phyloP scores from a whole-genome alignment of 2,329 filamentous ascomycete species.

The Penicillium crustosum region DNA sequence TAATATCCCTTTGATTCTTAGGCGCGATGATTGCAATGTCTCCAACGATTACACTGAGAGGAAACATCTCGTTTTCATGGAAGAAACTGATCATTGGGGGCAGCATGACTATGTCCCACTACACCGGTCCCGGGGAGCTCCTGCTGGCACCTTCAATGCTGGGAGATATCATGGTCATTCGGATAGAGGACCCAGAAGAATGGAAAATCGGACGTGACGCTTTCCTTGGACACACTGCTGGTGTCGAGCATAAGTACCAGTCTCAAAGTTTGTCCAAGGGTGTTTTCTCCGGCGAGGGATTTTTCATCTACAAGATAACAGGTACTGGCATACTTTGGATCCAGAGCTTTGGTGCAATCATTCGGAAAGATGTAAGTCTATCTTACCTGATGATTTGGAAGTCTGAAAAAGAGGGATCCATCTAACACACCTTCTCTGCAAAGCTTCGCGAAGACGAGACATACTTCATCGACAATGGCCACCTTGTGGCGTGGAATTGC shows the following conservation, averaged over 20 bases:
- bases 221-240: conserved; percentile 81
- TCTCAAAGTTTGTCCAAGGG: conserved; percentile 82
- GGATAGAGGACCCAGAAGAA: conserved; percentile 62
- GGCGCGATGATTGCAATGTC: conserved; percentile 96
- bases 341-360: conserved; percentile 90
- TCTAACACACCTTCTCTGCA: neutral
- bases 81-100: conserved; percentile 87
- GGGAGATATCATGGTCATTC: conserved; percentile 81
- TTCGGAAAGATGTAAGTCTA: conserved; percentile 74
- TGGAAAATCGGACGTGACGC: conserved; percentile 88
- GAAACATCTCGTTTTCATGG: conserved; percentile 77
- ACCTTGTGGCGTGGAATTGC: conserved; percentile 95
- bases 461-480: conserved; percentile 90
- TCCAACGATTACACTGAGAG: conserved; percentile 78
- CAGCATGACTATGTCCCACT: conserved; percentile 75
- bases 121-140: conserved; percentile 86
- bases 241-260: conserved; percentile 85
- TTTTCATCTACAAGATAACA: conserved; percentile 84
- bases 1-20: neutral
- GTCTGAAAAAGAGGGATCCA: no score
- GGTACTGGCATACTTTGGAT: conserved; percentile 84
- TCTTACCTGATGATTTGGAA: neutral
- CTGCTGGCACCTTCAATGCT: conserved; percentile 76
- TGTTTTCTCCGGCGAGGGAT: conserved; percentile 88
- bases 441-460: conserved; percentile 65